These are phyloP conservation scores for Arxiozyma telluris DNA, from an alignment of 1,139 yeast species.

Conservation along the genomic window DNA sequence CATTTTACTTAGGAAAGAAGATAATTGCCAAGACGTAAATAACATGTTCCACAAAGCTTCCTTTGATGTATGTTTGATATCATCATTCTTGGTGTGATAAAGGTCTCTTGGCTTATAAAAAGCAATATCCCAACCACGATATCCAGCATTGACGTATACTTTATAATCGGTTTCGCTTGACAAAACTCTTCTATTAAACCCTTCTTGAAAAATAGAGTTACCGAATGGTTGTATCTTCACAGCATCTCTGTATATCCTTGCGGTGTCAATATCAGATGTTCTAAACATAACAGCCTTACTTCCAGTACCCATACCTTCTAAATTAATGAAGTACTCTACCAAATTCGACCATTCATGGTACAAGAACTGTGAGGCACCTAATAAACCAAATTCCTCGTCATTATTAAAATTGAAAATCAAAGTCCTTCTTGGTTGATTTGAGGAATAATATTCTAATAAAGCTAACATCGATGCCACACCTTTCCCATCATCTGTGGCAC, in stretches of 20 bases:
- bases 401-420: conserved; percentile 79
- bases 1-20: conserved; percentile 35
- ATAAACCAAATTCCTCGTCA: conserved; percentile 81
- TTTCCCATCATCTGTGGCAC: conserved; percentile 90
- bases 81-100: conserved; percentile 74
- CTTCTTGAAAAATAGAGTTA: conserved; percentile 71
- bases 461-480: conserved; percentile 84
- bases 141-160: conserved; percentile 56
- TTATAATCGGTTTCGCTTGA: conserved; percentile 81
- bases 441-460: conserved; percentile 43
- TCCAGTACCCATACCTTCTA: conserved; percentile 96
- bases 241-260: conserved; percentile 44
- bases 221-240: conserved; percentile 55
- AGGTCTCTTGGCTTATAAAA: conserved; percentile 69
- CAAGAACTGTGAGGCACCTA: conserved; percentile 73
- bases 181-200: conserved; percentile 63
- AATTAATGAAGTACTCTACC: conserved; percentile 61
- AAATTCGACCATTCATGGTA: conserved; percentile 64
- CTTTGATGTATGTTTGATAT: conserved; percentile 52
- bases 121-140: conserved; percentile 77
- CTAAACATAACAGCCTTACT: conserved; percentile 80
- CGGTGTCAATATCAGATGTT: conserved; percentile 70
- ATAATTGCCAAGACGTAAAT: conserved; percentile 55
- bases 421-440: conserved; percentile 52
- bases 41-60: conserved; percentile 76